These are phyloP conservation scores for Solanum lignicaule DNA, from an alignment of 257 asterid genomes.

Conservation along the genomic window DNA sequence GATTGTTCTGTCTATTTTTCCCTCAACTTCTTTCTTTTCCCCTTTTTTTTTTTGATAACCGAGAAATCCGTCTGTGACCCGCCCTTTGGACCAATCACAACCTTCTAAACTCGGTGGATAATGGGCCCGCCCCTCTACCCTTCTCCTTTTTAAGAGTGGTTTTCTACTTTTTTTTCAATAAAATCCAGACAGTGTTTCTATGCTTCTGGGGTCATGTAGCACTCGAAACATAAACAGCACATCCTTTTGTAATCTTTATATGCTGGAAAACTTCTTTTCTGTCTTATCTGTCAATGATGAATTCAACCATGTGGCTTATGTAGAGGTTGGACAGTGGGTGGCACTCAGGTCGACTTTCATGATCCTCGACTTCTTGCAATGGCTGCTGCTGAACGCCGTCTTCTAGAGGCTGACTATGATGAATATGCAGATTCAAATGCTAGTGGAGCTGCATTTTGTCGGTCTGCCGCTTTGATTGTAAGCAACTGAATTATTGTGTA, in stretches of 20 bases:
- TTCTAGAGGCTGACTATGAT: constrained; percentile 34
- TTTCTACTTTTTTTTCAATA: not conserved
- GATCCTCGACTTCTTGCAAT: constrained; percentile 36
- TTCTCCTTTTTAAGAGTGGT: not conserved
- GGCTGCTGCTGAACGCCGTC: constrained; percentile 38
- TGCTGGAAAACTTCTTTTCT: not conserved
- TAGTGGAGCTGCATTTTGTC: constrained; percentile 45
- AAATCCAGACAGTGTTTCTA: not conserved
- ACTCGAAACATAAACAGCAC: not conserved
- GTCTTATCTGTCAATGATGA: not conserved
- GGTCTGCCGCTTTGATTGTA: constrained; percentile 41
- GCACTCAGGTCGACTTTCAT: constrained; percentile 28
- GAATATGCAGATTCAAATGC: constrained; percentile 33
- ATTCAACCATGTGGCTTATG: constrained; percentile 2
- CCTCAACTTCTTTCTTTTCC: not conserved
- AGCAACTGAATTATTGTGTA: not conserved
- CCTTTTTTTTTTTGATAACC: too few species aligned
- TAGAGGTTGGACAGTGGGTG: constrained; percentile 34
- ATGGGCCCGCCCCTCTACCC: too few species aligned
- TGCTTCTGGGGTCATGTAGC: not conserved
- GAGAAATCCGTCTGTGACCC: too few species aligned
- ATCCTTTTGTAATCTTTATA: not conserved
- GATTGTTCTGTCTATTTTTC: not conserved
- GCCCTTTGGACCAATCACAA: too few species aligned
- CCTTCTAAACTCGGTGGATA: too few species aligned